Conservation (phyloP, 1,284 basidiomycete species). For the Naganishia sp. region DNA sequence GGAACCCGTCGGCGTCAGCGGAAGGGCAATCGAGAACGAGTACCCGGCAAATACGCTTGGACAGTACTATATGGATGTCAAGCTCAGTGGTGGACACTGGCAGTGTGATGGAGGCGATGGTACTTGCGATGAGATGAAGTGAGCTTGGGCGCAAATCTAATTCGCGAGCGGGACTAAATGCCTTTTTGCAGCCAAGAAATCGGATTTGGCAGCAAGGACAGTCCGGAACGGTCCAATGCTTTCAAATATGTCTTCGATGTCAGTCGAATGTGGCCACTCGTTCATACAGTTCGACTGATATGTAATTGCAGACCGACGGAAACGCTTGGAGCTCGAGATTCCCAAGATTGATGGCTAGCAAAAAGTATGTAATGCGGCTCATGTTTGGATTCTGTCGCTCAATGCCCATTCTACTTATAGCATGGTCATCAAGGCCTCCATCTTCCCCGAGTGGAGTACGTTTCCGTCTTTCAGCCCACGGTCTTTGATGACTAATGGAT, state of each 20-base stretch:
- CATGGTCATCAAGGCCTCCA: conserved; percentile 53
- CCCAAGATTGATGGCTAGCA: conserved; percentile 52
- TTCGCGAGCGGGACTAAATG: not conserved
- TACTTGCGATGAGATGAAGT: conserved; percentile 52
- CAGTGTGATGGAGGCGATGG: conserved; percentile 53
- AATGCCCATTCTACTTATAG: conserved; percentile 34
- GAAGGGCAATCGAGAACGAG: conserved; percentile 43
- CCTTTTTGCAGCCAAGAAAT: conserved; percentile 40
- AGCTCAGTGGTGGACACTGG: conserved; percentile 50
- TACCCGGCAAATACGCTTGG: conserved; percentile 43
- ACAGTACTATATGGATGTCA: conserved; percentile 52
- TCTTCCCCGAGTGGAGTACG: conserved; percentile 56
- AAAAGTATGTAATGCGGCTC: conserved; percentile 43
- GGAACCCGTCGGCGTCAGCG: conserved; percentile 43
- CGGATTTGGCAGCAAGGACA: conserved; percentile 48
- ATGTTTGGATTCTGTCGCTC: not conserved
- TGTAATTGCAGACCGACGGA: conserved; percentile 46
- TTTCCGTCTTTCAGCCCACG: not conserved
- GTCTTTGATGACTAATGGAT: not conserved
- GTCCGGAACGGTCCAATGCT: conserved; percentile 48
- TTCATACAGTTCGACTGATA: not conserved
- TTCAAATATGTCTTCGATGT: conserved; percentile 56
- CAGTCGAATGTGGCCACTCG: conserved; percentile 33
- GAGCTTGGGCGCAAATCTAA: not conserved
- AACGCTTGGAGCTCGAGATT: conserved; percentile 55